Evolutionary conservation across 179 eudicot species (phyloP).

Genomic region (Corrigiola litoralis): DNA sequence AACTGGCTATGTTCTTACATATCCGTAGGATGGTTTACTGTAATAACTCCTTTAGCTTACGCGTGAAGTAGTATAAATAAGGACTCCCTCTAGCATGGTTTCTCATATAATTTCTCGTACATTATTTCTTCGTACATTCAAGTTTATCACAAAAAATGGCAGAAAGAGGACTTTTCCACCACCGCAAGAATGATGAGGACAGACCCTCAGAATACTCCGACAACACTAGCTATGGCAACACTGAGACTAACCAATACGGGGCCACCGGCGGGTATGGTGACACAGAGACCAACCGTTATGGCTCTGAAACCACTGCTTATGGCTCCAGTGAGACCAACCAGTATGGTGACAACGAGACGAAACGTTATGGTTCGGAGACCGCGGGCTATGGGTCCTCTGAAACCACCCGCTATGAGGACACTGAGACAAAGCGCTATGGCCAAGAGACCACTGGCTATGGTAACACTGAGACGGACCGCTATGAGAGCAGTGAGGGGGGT

Average conservation of each 20-base stretch:
- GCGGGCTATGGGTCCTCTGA: constrained; percentile 15
- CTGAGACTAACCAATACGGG: background rate
- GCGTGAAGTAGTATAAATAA: constrained; percentile 1
- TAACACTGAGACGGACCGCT: background rate
- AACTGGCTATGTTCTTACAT: too few species aligned
- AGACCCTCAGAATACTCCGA: constrained; percentile 7
- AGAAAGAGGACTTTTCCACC: constrained; percentile 7
- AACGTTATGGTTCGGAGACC: constrained; percentile 2
- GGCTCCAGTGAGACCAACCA: background rate
- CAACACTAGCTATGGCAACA: constrained; percentile 17
- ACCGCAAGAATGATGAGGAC: constrained; percentile 17
- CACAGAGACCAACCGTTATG: constrained; percentile 6
- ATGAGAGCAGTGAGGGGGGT: constrained; percentile 10
- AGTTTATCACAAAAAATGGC: too few species aligned
- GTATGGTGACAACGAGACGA: constrained; percentile 9
- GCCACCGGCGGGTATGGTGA: constrained; percentile 7
- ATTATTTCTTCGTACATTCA: too few species aligned
- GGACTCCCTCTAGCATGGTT: background rate
- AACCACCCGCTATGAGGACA: constrained; percentile 4
- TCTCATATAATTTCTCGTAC: too few species aligned
- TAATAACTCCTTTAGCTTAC: too few species aligned
- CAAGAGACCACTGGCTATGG: constrained; percentile 4
- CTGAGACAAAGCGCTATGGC: constrained; percentile 6
- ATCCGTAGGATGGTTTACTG: too few species aligned
- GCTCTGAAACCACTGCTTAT: background rate